Percentiles rank a stretch among this genome's conserved stretches.
These are phyloP conservation scores for Solidago caesia DNA, from an alignment of 129 eudicot genomes.

Conservation along the genomic window DNA sequence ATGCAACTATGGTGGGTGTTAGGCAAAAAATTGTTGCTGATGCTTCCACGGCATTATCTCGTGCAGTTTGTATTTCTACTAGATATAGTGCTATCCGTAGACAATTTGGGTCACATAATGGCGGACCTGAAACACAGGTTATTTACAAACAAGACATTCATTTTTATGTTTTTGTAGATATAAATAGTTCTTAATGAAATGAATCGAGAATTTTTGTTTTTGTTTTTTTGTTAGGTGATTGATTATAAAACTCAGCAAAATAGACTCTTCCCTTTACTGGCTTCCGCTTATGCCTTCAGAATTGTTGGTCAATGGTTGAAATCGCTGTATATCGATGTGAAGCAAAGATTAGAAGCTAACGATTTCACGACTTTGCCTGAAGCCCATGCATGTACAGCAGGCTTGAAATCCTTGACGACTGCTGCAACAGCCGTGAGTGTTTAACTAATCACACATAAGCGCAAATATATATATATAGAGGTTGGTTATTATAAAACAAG, in stretches of 20 bases:
- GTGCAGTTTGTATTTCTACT: conserved; percentile 93
- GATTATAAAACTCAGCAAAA: conserved; percentile 94
- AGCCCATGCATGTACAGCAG: conserved; percentile 98
- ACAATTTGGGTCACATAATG: conserved; percentile 81
- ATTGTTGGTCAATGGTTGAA: conserved; percentile 88
- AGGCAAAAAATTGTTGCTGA: conserved; percentile 80
- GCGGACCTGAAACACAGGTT: conserved; percentile 95
- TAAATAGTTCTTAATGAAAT: too few species aligned
- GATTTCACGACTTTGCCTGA: conserved; percentile 97
- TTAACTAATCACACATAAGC: background rate
- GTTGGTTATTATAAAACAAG: too few species aligned
- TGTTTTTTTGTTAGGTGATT: conserved; percentile 55
- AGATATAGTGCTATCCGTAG: conserved; percentile 93
- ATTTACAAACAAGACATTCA: background rate
- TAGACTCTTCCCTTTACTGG: conserved; percentile 93
- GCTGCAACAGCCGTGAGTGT: conserved; percentile 82
- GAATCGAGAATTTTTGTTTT: background rate
- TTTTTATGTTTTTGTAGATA: background rate
- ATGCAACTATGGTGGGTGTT: conserved; percentile 92
- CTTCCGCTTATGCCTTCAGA: conserved; percentile 97
- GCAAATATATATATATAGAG: too few species aligned
- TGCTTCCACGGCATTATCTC: conserved; percentile 87
- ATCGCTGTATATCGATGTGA: conserved; percentile 75
- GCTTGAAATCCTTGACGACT: conserved; percentile 94
- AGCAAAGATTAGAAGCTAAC: conserved; percentile 67